These are phyloP conservation scores for Saturnispora bothae DNA, from an alignment of 805 yeast species.

Conservation along the genomic window DNA sequence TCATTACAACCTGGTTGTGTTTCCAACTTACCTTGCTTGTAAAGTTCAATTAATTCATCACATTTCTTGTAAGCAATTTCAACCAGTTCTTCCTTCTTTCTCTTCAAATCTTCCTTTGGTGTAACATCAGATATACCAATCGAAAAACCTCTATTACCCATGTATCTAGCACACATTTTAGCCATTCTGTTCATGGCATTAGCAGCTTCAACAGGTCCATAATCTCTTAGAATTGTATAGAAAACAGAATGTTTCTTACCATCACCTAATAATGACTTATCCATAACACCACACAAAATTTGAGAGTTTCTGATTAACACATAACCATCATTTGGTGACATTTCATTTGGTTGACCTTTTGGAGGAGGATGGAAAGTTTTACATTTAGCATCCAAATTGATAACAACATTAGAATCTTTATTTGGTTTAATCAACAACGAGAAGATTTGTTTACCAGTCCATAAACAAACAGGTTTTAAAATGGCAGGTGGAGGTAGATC, in stretches of 20 bases:
- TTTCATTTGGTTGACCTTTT: conserved; percentile 67
- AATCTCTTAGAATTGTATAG: conserved; percentile 88
- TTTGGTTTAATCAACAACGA: conserved; percentile 82
- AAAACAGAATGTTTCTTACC: conserved; percentile 97
- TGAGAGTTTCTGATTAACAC: conserved; percentile 85
- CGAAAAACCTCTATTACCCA: conserved; percentile 93
- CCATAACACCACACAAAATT: conserved; percentile 91
- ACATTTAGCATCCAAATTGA: conserved; percentile 89
- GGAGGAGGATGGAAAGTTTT: conserved; percentile 79
- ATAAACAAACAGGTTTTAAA: conserved; percentile 73
- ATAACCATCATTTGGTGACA: conserved; percentile 97
- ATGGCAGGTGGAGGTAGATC: conserved; percentile 95
- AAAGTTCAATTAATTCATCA: conserved; percentile 76
- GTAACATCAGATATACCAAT: conserved; percentile 97
- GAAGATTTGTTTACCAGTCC: conserved; percentile 98
- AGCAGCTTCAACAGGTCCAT: conserved; percentile 95
- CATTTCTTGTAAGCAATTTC: conserved; percentile 84
- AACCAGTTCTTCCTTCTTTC: conserved; percentile 77
- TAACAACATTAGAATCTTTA: conserved; percentile 60
- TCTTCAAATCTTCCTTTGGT: conserved; percentile 70
- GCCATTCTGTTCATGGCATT: conserved; percentile 98
- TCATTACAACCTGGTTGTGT: conserved; percentile 99
- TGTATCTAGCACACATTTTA: conserved; percentile 88
- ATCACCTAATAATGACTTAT: conserved; percentile 90
- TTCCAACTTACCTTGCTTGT: conserved; percentile 78